Percentiles rank a stretch among this genome's conserved stretches.
Conservation (phyloP, 768 basidiomycete genomes). For the Collybia sordida region DNA sequence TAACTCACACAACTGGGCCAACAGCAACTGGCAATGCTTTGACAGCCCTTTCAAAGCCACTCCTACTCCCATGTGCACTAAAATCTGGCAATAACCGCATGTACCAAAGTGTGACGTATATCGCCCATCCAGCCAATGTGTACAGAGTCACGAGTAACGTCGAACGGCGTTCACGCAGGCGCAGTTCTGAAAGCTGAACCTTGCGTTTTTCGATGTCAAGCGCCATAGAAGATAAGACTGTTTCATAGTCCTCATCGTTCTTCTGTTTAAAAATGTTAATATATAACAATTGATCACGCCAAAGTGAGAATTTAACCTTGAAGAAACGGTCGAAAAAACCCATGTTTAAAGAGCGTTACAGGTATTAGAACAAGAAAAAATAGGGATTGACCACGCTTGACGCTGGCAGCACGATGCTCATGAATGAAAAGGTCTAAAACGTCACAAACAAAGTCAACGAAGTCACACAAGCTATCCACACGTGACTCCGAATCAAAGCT, state of each 20-base stretch:
- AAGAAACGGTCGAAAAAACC: constrained; percentile 12
- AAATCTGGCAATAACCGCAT: constrained; percentile 50
- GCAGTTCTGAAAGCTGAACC: constrained; percentile 75
- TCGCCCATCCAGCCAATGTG: constrained; percentile 70
- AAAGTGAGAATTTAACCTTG: constrained; percentile 6
- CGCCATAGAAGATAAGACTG: constrained; percentile 65
- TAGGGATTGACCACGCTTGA: background rate
- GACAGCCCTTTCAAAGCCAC: constrained; percentile 39
- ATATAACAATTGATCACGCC: background rate
- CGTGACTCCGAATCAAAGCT: too few species aligned
- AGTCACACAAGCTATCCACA: background rate
- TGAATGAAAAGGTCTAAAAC: too few species aligned
- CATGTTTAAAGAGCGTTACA: constrained; percentile 15
- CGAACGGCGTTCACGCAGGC: constrained; percentile 79
- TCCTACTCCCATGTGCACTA: constrained; percentile 25
- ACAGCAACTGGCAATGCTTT: constrained; percentile 60
- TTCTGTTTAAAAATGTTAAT: constrained; percentile 28
- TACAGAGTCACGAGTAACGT: constrained; percentile 78
- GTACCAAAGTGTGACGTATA: constrained; percentile 77
- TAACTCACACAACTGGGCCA: constrained; percentile 77
- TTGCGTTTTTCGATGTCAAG: constrained; percentile 73
- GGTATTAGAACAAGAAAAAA: background rate
- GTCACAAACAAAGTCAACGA: background rate
- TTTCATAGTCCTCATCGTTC: constrained; percentile 75
- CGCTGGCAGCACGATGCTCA: background rate